These are phyloP conservation scores for Rhodotorula sp. DNA, from an alignment of 1,284 basidiomycete species.

Conservation along the genomic window DNA sequence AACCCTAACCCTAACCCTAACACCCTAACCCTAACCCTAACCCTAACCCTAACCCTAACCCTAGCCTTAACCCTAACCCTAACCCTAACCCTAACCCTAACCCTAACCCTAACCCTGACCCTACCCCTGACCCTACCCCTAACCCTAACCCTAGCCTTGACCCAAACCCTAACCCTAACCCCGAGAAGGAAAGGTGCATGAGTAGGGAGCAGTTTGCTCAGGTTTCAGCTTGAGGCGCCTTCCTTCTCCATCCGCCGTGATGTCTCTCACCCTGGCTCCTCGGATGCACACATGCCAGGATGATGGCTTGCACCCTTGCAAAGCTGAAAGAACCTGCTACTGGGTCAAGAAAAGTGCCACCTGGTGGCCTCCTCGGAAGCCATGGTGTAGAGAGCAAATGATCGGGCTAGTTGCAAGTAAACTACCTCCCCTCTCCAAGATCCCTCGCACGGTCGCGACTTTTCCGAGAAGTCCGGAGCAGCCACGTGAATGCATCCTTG, in stretches of 20 bases:
- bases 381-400: background rate
- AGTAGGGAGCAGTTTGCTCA: background rate
- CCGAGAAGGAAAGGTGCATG: background rate
- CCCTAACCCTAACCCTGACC: conserved; percentile 1
- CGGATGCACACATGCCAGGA: too few species aligned
- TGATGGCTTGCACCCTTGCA: too few species aligned
- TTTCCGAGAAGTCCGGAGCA: conserved; percentile 32
- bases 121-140: conserved; percentile 1
- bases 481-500: conserved; percentile 63
- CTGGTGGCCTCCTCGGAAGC: background rate
- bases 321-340: too few species aligned
- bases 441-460: conserved; percentile 31
- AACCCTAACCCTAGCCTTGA: background rate
- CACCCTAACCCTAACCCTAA: too few species aligned
- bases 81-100: conserved; percentile 3
- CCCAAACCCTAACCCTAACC: too few species aligned
- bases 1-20: too few species aligned
- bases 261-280: too few species aligned
- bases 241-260: too few species aligned
- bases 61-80: conserved; percentile 2
- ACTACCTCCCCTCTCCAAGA: conserved; percentile 27
- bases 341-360: background rate
- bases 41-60: too few species aligned
- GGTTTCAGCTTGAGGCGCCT: background rate
- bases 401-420: background rate